Base-by-base conservation (phyloP, 202 grass and related monocot genomes). In the Dendrocalamus latiflorus region DNA sequence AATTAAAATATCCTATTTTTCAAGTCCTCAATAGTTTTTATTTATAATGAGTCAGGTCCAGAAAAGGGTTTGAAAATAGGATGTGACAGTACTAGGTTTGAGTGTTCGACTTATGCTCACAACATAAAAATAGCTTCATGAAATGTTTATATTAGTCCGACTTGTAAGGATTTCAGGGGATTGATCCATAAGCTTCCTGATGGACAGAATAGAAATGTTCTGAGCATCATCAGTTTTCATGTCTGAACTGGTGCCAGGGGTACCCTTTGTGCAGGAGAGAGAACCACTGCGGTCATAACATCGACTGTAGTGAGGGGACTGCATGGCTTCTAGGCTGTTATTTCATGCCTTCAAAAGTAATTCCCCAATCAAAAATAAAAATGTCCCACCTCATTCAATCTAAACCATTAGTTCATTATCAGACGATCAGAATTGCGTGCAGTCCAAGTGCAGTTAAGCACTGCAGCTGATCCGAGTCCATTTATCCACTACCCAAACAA, bases 191-290 rank as follows among this genome's bases (percentile, higher is more conserved):
- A 50, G 48, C 5, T 50, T 50, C 48, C 6, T 50, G 48, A 50
- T 1, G 48, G 48, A 50, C 48, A 50, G 5, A 50, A 50, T 17
- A 65, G 0, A 50, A 37, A 11, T 47, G 48, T 50, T 17, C 48
- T 50, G 49, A 41, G 4, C 33, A 37, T 65, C 18, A 17, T 4
- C 51, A 1, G n/a, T n/a, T n/a, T 72, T 11, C 65, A 78, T 39
- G 30, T 82, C n/a, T 73, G 48, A 68, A 14, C 80, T 72, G 13
- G 67, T 82, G 55, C n/a, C n/a, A n/a, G n/a, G n/a, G n/a, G n/a
- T n/a, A n/a, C n/a, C n/a, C n/a, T n/a, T n/a, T 54, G n/a, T 73
- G 9, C 28, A 53, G 26, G 8, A 53, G 41, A 17, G 15, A n/a
- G n/a, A n/a, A n/a, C 39, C 14, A 16, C 39, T 47, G 41, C 58